Evolutionary conservation across 805 yeast species (phyloP).

Genomic region (Ogataea ramenticola): DNA sequence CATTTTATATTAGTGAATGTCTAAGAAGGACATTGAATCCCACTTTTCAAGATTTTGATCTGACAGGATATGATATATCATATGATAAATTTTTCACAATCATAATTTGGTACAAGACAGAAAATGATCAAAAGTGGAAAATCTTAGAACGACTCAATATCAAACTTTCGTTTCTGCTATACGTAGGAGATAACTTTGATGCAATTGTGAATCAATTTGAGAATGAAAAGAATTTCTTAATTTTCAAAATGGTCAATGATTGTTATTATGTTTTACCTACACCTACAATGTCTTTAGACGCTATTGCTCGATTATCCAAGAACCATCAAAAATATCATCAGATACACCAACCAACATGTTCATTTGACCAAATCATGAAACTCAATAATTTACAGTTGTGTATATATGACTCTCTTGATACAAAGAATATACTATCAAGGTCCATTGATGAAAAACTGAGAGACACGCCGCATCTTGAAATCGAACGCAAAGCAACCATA

Average conservation of each 20-base stretch:
- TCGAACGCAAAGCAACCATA: not conserved
- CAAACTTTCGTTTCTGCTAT: slow-evolving; percentile 23
- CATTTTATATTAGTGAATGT: slow-evolving; percentile 31
- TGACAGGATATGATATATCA: slow-evolving; percentile 5
- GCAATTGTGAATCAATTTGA: slow-evolving; percentile 10
- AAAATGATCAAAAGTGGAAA: slow-evolving; percentile 13
- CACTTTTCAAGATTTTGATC: slow-evolving; percentile 21
- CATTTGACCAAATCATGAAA: slow-evolving; percentile 36
- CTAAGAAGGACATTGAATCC: slow-evolving; percentile 20
- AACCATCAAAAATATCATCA: slow-evolving; percentile 3
- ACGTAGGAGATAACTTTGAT: slow-evolving; percentile 24
- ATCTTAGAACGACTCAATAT: slow-evolving; percentile 18
- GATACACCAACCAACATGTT: slow-evolving; percentile 15
- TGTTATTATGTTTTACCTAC: slow-evolving; percentile 23
- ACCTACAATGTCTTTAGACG: slow-evolving; percentile 7
- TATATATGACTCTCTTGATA: slow-evolving; percentile 24
- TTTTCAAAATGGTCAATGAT: slow-evolving; percentile 22
- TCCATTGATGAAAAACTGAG: slow-evolving; percentile 11
- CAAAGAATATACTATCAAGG: not conserved
- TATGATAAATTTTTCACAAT: slow-evolving; percentile 7
- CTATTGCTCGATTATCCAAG: slow-evolving; percentile 6
- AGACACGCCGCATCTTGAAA: not conserved
- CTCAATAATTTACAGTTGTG: slow-evolving; percentile 30
- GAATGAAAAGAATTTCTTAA: slow-evolving; percentile 17
- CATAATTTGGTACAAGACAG: slow-evolving; percentile 13